Percentiles rank a stretch among this genome's conserved stretches.
phyloP scores from a whole-genome alignment of 345 rosid genomes.

The Chamaenerion angustifolium region DNA sequence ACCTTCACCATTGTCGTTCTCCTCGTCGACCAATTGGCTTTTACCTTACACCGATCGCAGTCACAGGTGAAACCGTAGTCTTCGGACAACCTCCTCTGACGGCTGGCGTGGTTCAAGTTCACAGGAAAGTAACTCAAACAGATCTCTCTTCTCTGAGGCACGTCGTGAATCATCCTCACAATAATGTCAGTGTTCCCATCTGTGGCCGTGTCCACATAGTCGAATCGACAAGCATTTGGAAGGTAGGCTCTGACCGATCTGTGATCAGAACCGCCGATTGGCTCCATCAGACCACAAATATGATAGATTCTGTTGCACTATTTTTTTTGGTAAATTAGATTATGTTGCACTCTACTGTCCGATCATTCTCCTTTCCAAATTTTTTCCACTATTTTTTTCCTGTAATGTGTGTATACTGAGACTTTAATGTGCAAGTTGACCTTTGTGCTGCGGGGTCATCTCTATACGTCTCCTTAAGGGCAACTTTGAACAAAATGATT shows the following conservation, averaged over 20 bases:
- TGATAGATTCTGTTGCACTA: too few species aligned
- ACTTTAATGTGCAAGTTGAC: constrained; percentile 5
- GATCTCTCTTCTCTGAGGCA: constrained; percentile 69
- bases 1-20: constrained; percentile 19
- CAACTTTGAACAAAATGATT: constrained; percentile 3
- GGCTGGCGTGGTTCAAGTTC: constrained; percentile 33
- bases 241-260: constrained; percentile 73
- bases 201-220: constrained; percentile 41
- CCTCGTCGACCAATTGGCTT: constrained; percentile 78
- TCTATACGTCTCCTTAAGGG: neutral
- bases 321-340: too few species aligned
- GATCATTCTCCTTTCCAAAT: neutral
- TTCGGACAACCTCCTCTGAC: constrained; percentile 51
- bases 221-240: constrained; percentile 94
- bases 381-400: neutral
- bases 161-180: constrained; percentile 75
- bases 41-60: constrained; percentile 84
- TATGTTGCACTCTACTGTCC: neutral
- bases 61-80: constrained; percentile 72
- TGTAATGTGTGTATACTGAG: neutral
- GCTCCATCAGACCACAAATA: constrained; percentile 89
- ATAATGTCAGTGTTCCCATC: constrained; percentile 45
- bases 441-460: constrained; percentile 1
- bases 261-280: constrained; percentile 14
- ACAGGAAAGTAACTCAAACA: constrained; percentile 91